Evolutionary conservation across 2,329 filamentous ascomycete genomes (phyloP), one percentile per base, ranked within the genome.

Genomic region (Blastomyces gilchristii): DNA sequence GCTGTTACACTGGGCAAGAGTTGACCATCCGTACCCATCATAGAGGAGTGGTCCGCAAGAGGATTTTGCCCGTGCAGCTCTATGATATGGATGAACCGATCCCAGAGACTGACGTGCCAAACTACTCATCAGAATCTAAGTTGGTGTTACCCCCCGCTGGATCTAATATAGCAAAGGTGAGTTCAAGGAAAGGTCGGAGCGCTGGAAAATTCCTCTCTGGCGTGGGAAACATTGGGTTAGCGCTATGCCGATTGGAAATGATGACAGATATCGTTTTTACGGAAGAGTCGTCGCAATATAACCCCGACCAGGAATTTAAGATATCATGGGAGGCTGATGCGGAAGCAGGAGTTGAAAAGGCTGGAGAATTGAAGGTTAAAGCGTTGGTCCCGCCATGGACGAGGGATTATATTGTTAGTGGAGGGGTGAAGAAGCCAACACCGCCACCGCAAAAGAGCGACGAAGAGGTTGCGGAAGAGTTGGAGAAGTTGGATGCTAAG

Each of bases 1-100:
- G 94, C 8, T 99, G 94, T 77, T 99, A 99, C 75, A 85, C 97
- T 8, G 94, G 94, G 0, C 94, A 99, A 77, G 94, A 99, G 75
- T 82, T 99, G 67, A 97, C 94, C 1, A 96, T 97, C 67, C 87
- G 94, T 52, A 99, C 94, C 1, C 88, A 92, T 73, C 94, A 99
- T 76, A 92, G 89, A 14, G 94, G 94, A 28, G 90, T 99, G 18
- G 90, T 99, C 50, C 83, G 94, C 65, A 96, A 97, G 81, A 83
- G 94, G 59, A 85, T 97, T 59, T 75, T 99, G 61, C 94, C 94
- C 0, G 86, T 93, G 43, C 77, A 88, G 67, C 71, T 97, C 18
- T 94, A 93, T 73, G 78, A 77, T 7, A 74, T 73, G 6, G 77
- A 78, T 45, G 74, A 77, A 34, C 70, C 71, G 2, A 69, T 73